These are phyloP conservation scores for Epichloe bromicola DNA, from an alignment of 2,329 filamentous ascomycete genomes.

Conservation along the genomic window DNA sequence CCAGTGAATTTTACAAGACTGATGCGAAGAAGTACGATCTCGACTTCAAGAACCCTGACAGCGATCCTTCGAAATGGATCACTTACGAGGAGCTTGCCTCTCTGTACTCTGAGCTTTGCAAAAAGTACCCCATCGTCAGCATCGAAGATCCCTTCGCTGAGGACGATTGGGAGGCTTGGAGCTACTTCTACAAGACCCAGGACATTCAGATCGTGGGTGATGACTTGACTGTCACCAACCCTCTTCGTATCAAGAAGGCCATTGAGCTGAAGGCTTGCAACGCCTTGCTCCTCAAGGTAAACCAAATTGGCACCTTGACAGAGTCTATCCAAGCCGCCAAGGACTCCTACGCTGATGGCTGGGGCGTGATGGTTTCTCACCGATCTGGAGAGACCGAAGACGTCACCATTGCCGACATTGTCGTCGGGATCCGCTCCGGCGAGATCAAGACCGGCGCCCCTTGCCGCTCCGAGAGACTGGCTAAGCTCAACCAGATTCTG, in stretches of 20 bases:
- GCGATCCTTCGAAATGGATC: slow-evolving; percentile 93
- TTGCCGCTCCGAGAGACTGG: slow-evolving; percentile 90
- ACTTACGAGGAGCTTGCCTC: slow-evolving; percentile 94
- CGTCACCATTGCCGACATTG: slow-evolving; percentile 97
- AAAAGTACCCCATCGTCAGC: slow-evolving; percentile 97
- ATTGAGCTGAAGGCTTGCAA: slow-evolving; percentile 99
- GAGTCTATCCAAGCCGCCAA: slow-evolving; percentile 99
- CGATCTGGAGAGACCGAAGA: slow-evolving; percentile 98
- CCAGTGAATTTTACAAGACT: slow-evolving; percentile 97
- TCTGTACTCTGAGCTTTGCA: slow-evolving; percentile 72
- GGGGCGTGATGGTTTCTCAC: slow-evolving; percentile 99
- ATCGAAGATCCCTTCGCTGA: slow-evolving; percentile 99
- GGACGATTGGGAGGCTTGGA: slow-evolving; percentile 99
- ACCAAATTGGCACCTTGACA: slow-evolving; percentile 98
- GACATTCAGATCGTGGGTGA: slow-evolving; percentile 98
- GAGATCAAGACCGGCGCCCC: slow-evolving; percentile 99
- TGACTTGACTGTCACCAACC: slow-evolving; percentile 98
- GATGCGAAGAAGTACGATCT: slow-evolving; percentile 99
- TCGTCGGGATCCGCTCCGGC: slow-evolving; percentile 87
- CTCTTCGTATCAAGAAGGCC: slow-evolving; percentile 97
- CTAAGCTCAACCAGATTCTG: slow-evolving; percentile 99
- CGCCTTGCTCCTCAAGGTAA: slow-evolving; percentile 96
- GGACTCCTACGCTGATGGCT: slow-evolving; percentile 89
- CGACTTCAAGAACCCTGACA: slow-evolving; percentile 99
- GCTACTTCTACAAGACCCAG: slow-evolving; percentile 99